Base-by-base conservation (phyloP, 192 early-diverging fungal species). In the Powellomyces hirtus region DNA sequence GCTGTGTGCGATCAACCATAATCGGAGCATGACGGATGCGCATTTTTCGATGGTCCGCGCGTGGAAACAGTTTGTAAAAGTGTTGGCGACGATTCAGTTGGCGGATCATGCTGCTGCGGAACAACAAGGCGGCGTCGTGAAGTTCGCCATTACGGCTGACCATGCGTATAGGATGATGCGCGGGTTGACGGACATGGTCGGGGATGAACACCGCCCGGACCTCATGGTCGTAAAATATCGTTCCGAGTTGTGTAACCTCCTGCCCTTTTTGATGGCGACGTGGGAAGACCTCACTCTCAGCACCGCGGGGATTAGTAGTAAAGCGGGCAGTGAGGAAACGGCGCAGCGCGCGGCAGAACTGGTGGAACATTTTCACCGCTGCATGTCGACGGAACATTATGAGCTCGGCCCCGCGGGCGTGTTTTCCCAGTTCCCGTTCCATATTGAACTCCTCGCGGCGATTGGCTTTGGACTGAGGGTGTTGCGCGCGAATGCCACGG, bases 371-470 rank as follows among this genome's bases (percentile, higher is more conserved):
- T 7, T 75, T 20, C 51, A 40, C 5, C 6, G 36, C 4, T 45
- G 46, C n/a, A 64, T 75, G 73, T 18, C 31, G n/a, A 53, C 60
- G 1, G 59, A 60, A 22, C 38, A 55, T 24, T 75, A 55, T 35
- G 35, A 36, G 30, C 26, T 62, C 7, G 72, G 72, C 6, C 64
- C 72, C 11, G 36, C 44, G 13, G 72, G 72, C 11, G 13, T 24
- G 14, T 73, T 73, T 38, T 73, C 72, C 24, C n/a, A 52, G 34
- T 67, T 53, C 38, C 51, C 53, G n/a, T 73, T 73, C 55, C 72
- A 73, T 38, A 20, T 36, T 1, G 37, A 65, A 29, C 24, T 73
- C 5, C n/a, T 67, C 13, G 18, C 63, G 7, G 58, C 44, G 13
- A 53, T 61, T 10, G n/a, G 36, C 22, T 45, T 68, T 52, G 44